Evolutionary conservation across 2,329 filamentous ascomycete genomes (phyloP).

Genomic region (Diaporthe longicolla): DNA sequence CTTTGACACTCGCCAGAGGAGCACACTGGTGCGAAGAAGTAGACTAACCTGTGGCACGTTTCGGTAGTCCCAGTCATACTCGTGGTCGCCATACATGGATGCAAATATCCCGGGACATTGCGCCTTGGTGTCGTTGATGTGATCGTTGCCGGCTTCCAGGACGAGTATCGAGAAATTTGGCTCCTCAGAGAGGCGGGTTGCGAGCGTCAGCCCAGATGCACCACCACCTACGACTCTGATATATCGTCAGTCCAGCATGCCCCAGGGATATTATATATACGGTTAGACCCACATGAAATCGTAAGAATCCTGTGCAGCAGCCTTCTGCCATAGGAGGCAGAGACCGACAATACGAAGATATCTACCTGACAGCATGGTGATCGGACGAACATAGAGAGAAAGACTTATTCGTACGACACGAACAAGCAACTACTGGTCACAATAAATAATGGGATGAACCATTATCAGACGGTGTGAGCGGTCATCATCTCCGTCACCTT

Average conservation of each 20-base stretch:
- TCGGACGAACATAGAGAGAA: not conserved
- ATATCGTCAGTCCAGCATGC: not conserved
- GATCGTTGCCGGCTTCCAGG: conserved; percentile 17
- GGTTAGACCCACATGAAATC: conserved; percentile 8
- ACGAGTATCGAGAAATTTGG: conserved; percentile 22
- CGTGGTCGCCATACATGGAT: conserved; percentile 26
- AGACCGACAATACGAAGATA: not conserved
- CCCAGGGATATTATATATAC: not conserved
- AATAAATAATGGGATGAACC: not conserved
- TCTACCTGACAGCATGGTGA: not conserved
- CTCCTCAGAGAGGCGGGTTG: conserved; percentile 35
- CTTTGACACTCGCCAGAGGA: no score
- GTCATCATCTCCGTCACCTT: not conserved
- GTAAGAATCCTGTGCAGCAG: conserved; percentile 2
- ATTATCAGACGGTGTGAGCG: not conserved
- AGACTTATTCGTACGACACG: not conserved
- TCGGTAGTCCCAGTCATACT: conserved; percentile 18
- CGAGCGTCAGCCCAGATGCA: conserved; percentile 37
- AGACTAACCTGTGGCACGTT: not conserved
- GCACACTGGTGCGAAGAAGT: no score
- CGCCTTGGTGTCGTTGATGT: conserved; percentile 26
- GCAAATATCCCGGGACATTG: conserved; percentile 11
- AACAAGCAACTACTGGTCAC: not conserved
- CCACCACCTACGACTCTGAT: conserved; percentile 38
- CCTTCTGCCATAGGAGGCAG: not conserved